Conservation (phyloP, 2,329 filamentous ascomycete genomes). For the Fusarium lateritium region DNA sequence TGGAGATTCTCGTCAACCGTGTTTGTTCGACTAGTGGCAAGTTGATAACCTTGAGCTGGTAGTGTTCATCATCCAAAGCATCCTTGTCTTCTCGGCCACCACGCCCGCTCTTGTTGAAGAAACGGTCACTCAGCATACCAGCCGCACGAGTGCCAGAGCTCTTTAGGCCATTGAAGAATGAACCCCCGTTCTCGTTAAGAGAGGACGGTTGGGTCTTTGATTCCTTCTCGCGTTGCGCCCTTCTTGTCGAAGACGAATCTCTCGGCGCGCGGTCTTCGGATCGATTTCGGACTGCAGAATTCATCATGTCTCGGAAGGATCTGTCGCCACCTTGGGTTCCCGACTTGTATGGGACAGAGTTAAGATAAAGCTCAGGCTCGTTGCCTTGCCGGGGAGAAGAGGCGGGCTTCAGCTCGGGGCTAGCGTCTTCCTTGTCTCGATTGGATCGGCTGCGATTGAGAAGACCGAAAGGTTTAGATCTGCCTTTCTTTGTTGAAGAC, state of each 20-base stretch:
- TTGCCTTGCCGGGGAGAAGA: conserved; percentile 43
- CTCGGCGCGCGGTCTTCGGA: conserved; percentile 76
- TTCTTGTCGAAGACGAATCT: conserved; percentile 61
- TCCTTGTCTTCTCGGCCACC: conserved; percentile 79
- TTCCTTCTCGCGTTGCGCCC: conserved; percentile 64
- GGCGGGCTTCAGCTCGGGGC: conserved; percentile 55
- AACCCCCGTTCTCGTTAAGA: conserved; percentile 70
- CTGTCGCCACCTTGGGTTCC: conserved; percentile 77
- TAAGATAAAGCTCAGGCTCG: conserved; percentile 51
- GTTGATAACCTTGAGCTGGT: conserved; percentile 88
- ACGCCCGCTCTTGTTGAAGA: conserved; percentile 84
- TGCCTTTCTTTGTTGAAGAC: conserved; percentile 62
- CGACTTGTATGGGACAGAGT: conserved; percentile 65
- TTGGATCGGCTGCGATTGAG: conserved; percentile 67
- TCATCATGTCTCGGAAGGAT: conserved; percentile 77
- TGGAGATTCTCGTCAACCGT: conserved; percentile 90
- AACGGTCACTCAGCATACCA: conserved; percentile 84
- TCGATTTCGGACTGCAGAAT: conserved; percentile 75
- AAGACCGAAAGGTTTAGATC: conserved; percentile 69
- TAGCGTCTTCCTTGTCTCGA: conserved; percentile 64
- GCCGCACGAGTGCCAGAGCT: conserved; percentile 60
- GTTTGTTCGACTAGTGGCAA: conserved; percentile 90
- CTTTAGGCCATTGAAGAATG: conserved; percentile 48
- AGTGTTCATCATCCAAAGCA: conserved; percentile 83
- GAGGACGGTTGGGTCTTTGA: conserved; percentile 67